These are phyloP conservation scores for Schizophyllum amplum DNA, from an alignment of 1,284 basidiomycete species.

Conservation along the genomic window DNA sequence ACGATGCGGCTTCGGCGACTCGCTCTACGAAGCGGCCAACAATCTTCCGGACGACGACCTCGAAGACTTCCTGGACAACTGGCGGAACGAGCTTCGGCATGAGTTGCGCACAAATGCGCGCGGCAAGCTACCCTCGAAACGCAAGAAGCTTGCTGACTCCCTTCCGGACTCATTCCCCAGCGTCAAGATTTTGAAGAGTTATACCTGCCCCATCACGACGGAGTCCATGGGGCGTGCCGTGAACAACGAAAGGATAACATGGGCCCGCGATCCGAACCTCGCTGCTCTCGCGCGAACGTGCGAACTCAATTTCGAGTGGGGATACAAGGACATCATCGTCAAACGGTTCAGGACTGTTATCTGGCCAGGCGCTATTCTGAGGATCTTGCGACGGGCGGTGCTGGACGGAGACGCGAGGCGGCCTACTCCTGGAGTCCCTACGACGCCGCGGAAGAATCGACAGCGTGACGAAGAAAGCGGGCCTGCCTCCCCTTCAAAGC, in stretches of 20 bases:
- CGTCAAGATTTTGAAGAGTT: conserved; percentile 62
- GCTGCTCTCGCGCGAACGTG: conserved; percentile 68
- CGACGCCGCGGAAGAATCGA: conserved; percentile 34
- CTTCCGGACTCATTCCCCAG: conserved; percentile 60
- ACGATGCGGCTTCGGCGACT: conserved; percentile 62
- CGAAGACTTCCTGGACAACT: conserved; percentile 45
- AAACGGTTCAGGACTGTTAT: conserved; percentile 72
- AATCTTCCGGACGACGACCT: conserved; percentile 40
- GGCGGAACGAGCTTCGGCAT: conserved; percentile 55
- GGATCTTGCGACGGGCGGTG: conserved; percentile 50
- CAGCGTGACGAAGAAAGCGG: neutral
- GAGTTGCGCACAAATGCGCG: conserved; percentile 69
- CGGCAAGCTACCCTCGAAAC: conserved; percentile 53
- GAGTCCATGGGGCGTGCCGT: conserved; percentile 41
- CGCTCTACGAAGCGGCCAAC: conserved; percentile 55
- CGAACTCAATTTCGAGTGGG: conserved; percentile 88
- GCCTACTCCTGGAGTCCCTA: conserved; percentile 15
- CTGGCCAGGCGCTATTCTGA: conserved; percentile 60
- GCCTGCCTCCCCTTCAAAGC: conserved; percentile 39
- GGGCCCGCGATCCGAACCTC: conserved; percentile 63
- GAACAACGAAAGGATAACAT: conserved; percentile 30
- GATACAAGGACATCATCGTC: conserved; percentile 67
- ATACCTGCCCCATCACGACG: conserved; percentile 69
- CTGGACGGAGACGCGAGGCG: conserved; percentile 4
- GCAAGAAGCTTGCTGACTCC: conserved; percentile 48